phyloP scores from a whole-genome alignment of 257 asterid genomes.

The Solanum lycopersicoides region DNA sequence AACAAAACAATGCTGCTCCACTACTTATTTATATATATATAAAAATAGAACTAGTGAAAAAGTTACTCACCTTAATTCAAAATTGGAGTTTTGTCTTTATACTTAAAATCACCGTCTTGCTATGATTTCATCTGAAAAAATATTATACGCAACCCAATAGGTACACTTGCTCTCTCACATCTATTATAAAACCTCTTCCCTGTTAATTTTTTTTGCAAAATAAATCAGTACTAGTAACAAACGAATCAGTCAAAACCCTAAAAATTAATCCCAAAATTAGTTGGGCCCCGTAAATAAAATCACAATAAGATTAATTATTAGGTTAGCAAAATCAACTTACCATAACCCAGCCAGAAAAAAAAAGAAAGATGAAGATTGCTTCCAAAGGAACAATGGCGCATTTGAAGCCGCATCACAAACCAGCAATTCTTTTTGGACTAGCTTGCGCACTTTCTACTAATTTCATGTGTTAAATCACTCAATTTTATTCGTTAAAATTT shows the following conservation, averaged over 20 bases:
- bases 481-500: not conserved
- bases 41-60: not conserved
- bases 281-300: not conserved
- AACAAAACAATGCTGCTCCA: too few species aligned
- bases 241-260: not conserved
- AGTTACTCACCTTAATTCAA: not conserved
- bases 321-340: not conserved
- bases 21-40: too few species aligned
- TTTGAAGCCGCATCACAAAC: too few species aligned
- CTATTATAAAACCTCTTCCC: not conserved
- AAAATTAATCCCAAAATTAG: not conserved
- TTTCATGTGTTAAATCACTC: not conserved
- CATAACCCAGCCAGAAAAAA: not conserved
- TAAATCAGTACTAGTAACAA: not conserved
- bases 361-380: not conserved
- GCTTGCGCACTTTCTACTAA: not conserved
- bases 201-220: not conserved
- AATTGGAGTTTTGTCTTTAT: not conserved
- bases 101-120: not conserved
- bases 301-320: not conserved
- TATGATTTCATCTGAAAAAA: not conserved
- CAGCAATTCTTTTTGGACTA: not conserved
- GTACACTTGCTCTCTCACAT: not conserved
- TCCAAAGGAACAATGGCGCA: not conserved
- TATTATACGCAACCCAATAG: not conserved